Percentiles rank a stretch among this genome's conserved stretches.
Evolutionary conservation across 129 eudicot genomes (phyloP).

Genomic region (Chrysanthemum lavandulifolium): DNA sequence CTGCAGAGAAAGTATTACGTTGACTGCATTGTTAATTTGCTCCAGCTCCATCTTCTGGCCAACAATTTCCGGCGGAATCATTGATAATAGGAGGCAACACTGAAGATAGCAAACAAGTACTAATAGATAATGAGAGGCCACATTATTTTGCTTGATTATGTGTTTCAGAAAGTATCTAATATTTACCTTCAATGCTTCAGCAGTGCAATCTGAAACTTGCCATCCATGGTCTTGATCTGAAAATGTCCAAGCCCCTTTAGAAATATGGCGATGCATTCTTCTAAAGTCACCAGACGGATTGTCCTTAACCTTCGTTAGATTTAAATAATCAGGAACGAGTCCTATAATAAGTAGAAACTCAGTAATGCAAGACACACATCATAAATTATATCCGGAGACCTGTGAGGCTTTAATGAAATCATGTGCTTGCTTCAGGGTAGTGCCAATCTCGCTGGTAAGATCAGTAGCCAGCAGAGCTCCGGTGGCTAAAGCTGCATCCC

Average conservation of each 20-base stretch:
- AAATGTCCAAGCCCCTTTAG: slow-evolving; percentile 81
- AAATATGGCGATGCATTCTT: slow-evolving; percentile 71
- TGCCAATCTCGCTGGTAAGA: slow-evolving; percentile 48
- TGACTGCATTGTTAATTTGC: slow-evolving; percentile 51
- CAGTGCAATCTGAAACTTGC: slow-evolving; percentile 80
- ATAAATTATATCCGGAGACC: slow-evolving; percentile 31
- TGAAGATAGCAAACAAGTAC: slow-evolving; percentile 4
- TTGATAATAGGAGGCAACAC: slow-evolving; percentile 73
- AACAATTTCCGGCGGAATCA: slow-evolving; percentile 63
- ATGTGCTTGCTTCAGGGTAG: slow-evolving; percentile 60
- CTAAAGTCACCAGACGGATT: slow-evolving; percentile 72
- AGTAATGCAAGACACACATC: background rate
- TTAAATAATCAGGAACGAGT: background rate
- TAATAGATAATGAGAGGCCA: background rate
- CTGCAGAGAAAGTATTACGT: slow-evolving; percentile 65
- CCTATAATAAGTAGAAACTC: background rate
- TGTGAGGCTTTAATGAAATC: slow-evolving; percentile 75
- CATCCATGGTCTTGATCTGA: slow-evolving; percentile 86
- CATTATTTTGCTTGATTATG: background rate
- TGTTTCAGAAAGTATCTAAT: background rate
- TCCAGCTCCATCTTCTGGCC: slow-evolving; percentile 48
- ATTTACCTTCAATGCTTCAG: slow-evolving; percentile 69
- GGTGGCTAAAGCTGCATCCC: slow-evolving; percentile 68
- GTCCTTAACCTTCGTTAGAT: slow-evolving; percentile 48
- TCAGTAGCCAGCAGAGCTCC: slow-evolving; percentile 70